Percentiles rank a stretch among this genome's conserved stretches.
phyloP scores from a whole-genome alignment of 768 basidiomycete genomes.

The Suillus variegatus region DNA sequence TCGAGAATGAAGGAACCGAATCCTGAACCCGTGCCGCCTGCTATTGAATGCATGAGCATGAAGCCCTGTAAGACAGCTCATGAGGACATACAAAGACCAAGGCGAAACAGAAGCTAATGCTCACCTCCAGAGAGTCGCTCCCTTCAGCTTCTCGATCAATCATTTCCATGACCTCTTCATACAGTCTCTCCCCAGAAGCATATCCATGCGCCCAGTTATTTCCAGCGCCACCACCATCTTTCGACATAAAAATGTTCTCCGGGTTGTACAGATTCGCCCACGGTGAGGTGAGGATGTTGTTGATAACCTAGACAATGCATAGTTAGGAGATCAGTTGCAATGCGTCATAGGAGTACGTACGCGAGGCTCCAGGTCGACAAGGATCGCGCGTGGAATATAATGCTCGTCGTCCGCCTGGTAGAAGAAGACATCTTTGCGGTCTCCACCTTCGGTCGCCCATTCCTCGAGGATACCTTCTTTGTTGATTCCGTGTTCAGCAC shows the following conservation, averaged over 20 bases:
- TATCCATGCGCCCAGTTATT: conserved; percentile 99
- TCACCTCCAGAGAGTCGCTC: conserved; percentile 93
- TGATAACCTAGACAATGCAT: conserved; percentile 73
- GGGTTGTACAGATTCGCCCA: conserved; percentile 93
- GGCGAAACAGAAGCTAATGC: not conserved
- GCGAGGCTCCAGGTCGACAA: conserved; percentile 95
- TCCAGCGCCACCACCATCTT: conserved; percentile 98
- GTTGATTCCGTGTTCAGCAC: conserved; percentile 97
- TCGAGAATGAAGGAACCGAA: conserved; percentile 98
- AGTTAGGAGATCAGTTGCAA: not conserved
- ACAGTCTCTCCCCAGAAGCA: conserved; percentile 83
- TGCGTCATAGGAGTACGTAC: conserved; percentile 48
- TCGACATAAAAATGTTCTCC: conserved; percentile 94
- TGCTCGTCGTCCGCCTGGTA: conserved; percentile 99
- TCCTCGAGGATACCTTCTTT: conserved; percentile 95
- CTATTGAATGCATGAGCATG: conserved; percentile 98
- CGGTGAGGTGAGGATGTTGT: conserved; percentile 86
- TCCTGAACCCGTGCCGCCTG: conserved; percentile 97
- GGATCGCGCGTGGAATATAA: conserved; percentile 95
- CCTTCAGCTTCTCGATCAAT: conserved; percentile 97
- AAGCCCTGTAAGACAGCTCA: conserved; percentile 69
- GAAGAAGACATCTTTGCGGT: conserved; percentile 99
- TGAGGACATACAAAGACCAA: not conserved
- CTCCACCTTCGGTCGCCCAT: conserved; percentile 93
- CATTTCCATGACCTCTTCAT: conserved; percentile 99